Evolutionary conservation across 23 red algal genomes (phyloP), one percentile per base, ranked within the genome.

Genomic region (Agarophyton chilense): DNA sequence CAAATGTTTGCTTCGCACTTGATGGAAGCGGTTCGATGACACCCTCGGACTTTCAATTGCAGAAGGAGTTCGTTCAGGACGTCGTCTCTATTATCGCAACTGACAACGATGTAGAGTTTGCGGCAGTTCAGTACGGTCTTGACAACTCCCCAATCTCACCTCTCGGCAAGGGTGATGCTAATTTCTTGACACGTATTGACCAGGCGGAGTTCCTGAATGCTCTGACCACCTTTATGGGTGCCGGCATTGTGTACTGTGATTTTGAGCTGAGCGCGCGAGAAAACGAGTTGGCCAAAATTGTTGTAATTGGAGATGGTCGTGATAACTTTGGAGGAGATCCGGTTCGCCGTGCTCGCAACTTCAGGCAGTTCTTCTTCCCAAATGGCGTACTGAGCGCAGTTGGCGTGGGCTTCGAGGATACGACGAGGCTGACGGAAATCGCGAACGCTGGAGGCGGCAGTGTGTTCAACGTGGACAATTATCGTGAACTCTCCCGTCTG

Each of bases 1-100:
- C 51, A 35, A 60, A 61, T 28, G 32, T 81, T 9, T 81, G 77
- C 77, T 81, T 81, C 50, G 77, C 77, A 36, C 18, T 81, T 1
- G 77, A 81, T 33, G 77, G 77, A n/a, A 81, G 77, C 25, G 77
- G 1, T 11, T 61, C 50, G 9, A 2, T 81, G 13, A 39, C 12
- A 11, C 2, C 17, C 2, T 2, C 21, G 55, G 77, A 81, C 4
- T 81, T 16, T 31, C 4, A 35, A 13, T 1, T 61, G 52, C 52
- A 81, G 32, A 81, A 81, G 50, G 55, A 81, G 10, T 61, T 81
- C 4, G 77, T 81, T 5, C 13, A 19, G n/a, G 4, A 11, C 5
- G 41, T 81, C 29, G 45, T n/a, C 12, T 5, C 77, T 17, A 43
- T 81, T 2, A 10, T 81, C 31, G 49, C 22, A 2, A 3, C n/a